These are phyloP conservation scores for Bipolaris oryzae DNA, from an alignment of 2,329 filamentous ascomycete genomes.

Conservation along the genomic window DNA sequence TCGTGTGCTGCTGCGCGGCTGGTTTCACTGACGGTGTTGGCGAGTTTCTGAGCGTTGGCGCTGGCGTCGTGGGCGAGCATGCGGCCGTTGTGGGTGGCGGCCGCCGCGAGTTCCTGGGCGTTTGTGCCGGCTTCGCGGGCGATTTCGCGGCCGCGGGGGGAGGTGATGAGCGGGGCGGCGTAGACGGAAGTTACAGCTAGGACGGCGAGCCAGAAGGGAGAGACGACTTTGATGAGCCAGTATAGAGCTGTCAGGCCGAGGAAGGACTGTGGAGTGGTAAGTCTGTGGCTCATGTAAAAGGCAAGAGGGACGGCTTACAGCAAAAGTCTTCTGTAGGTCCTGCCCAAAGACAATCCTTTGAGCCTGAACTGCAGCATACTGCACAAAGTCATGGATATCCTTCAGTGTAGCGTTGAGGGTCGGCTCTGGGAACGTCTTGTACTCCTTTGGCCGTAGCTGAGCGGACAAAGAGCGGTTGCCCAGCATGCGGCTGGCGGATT, in stretches of 20 bases:
- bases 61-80: neutral
- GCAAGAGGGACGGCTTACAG: neutral
- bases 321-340: neutral
- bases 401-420: conserved; percentile 2
- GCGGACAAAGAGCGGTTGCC: neutral
- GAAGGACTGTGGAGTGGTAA: neutral
- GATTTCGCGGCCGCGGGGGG: neutral
- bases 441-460: neutral
- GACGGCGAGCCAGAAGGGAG: neutral
- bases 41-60: neutral
- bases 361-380: neutral
- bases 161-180: neutral
- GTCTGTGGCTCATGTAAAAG: neutral
- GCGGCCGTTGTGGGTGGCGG: neutral
- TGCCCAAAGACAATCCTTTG: neutral
- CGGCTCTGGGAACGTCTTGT: neutral
- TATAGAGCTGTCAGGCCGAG: neutral
- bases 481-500: neutral
- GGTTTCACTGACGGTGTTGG: neutral
- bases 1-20: neutral
- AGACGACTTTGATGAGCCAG: neutral
- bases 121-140: neutral
- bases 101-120: neutral
- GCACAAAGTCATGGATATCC: conserved; percentile 1
- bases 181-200: neutral